Evolutionary conservation across 257 asterid genomes (phyloP), one percentile per base, ranked within the genome.

Genomic region (Misopates orontium): DNA sequence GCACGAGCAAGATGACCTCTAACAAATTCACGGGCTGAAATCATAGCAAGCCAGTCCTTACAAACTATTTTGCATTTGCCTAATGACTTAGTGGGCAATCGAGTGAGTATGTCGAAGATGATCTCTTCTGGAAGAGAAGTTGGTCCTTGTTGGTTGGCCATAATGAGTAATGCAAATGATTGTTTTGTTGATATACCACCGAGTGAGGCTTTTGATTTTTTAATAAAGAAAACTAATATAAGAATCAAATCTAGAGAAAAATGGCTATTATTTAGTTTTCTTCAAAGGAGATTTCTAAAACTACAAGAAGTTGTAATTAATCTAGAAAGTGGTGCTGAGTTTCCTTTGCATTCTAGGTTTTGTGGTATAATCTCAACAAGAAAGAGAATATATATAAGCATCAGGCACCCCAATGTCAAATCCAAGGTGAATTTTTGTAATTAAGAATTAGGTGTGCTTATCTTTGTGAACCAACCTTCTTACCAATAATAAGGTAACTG

Each of bases 31-130:
- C 42, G 42, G 25, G 44, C 25, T 16, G 62, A 56, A 15, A 56
- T 56, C 44, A 56, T 1, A 24, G 62, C 62, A 25, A 1, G 41
- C 62, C 62, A 56, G 62, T n/a, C 62, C 20, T n/a, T 56, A 11
- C 5, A 6, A 51, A 51, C 56, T 51, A 8, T 9, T 51, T 51
- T 51, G 56, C n/a, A 51, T 10, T 10, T 24, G 25, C 10, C n/a
- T 20, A 51, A 9, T 16, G 56, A 51, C 56, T 51, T 51, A 19
- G 18, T 10, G 4, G 24, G 56, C 5, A 51, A 20, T 51, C 56
- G 21, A 10, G 56, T 51, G 25, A 51, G 56, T 16, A 51, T 51
- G 56, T 51, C 15, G 25, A 20, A 51, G 0, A 25, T 22, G 20
- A 56, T 56, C 20, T 8, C 62, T 5, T 16, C 13, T 3, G 42